Evolutionary conservation across 352 stramenopile species (phyloP), one percentile per base, ranked within the genome.

Genomic region (Globisporangium polare): DNA sequence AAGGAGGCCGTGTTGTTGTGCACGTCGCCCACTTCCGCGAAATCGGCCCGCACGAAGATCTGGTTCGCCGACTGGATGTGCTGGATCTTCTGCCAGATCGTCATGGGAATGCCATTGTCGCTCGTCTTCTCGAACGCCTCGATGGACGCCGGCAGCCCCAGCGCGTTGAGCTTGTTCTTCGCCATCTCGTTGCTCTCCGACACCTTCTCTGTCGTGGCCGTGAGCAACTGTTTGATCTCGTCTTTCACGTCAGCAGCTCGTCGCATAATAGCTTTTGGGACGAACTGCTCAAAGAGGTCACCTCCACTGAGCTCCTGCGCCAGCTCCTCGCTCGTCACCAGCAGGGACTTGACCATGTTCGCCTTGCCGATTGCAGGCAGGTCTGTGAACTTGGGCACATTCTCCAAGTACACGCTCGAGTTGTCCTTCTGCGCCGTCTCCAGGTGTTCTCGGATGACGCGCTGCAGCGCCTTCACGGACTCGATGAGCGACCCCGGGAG

Each of bases 321-420:
- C 20, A 89, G 46, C 47, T 92, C 83, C 0, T 87, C 77, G 5
- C n/a, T 42, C 15, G 77, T 74, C 24, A 87, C 63, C 2, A 59
- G 42, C 43, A 86, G 59, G 27, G 82, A 71, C 50, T 81, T 84
- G 17, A 92, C 83, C 80, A 94, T 92, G 13, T 70, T 67, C 37
- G 75, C 83, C 52, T 88, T 88, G 53, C 78, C 75, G 17, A 94
- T 71, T 10, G 64, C 50, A 8, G 76, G 72, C 37, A 94, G 60
- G 22, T 88, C 78, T 12, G 69, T 69, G 39, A 80, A 67, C 39
- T 74, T 72, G 10, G 85, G 84, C 12, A 94, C 71, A 13, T 89
- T 90, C 57, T 92, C 85, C 49, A 92, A 53, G 62, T 94, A 94
- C 55, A 94, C 83, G 49, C 78, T 90, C 29, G 78, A 74, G 68